Conservation (phyloP, 164 flowering plant genomes). For the Sextonia rubra region DNA sequence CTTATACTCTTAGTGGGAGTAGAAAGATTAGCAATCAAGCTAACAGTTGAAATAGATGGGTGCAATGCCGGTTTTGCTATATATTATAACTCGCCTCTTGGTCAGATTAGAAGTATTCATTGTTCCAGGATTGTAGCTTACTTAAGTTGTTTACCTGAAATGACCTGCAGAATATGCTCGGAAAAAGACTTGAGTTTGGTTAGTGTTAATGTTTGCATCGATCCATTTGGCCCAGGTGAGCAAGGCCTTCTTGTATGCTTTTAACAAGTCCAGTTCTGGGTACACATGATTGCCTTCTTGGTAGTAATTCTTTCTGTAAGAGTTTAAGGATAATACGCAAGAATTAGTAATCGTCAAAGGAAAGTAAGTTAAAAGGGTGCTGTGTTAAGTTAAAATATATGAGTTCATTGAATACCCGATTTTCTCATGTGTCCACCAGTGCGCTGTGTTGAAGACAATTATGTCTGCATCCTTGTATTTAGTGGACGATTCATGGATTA, state of each 20-base stretch:
- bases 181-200: conserved; percentile 37
- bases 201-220: conserved; percentile 32
- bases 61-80: not conserved
- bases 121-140: not conserved
- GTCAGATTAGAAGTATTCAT: not conserved
- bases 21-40: not conserved
- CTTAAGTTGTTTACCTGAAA: conserved; percentile 29
- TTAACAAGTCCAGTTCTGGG: conserved; percentile 7
- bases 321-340: not conserved
- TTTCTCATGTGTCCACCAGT: conserved; percentile 67
- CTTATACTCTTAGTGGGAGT: not conserved
- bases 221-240: conserved; percentile 62
- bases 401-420: conserved; percentile 37
- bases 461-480: conserved; percentile 40
- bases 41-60: not conserved
- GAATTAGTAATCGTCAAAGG: not conserved
- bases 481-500: conserved; percentile 24
- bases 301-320: conserved; percentile 16
- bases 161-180: conserved; percentile 47
- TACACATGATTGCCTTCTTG: conserved; percentile 11
- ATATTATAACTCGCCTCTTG: not conserved
- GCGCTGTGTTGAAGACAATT: conserved; percentile 50
- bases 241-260: conserved; percentile 51
- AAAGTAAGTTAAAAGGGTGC: not conserved
- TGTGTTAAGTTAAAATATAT: not conserved